Conservation (phyloP, 345 rosid species). For the Rhodamnia argentea region DNA sequence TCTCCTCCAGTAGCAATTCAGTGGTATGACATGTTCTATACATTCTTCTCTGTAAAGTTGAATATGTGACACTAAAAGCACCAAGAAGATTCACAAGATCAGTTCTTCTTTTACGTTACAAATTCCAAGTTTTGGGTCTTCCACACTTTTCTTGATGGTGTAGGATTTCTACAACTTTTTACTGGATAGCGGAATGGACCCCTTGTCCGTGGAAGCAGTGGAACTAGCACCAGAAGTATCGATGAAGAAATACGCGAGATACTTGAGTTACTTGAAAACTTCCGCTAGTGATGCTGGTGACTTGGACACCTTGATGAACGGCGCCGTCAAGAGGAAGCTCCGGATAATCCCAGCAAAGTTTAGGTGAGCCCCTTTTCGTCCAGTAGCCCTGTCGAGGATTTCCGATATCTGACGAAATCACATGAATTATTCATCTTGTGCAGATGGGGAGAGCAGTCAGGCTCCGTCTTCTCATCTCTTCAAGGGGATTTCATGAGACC, state of each 20-base stretch:
- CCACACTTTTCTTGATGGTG: constrained; percentile 15
- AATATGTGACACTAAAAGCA: not conserved
- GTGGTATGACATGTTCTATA: constrained; percentile 36
- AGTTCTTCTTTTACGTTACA: not conserved
- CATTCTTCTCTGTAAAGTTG: not conserved
- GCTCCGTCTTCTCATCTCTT: constrained; percentile 33
- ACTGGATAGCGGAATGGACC: constrained; percentile 44
- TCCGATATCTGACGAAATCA: not conserved
- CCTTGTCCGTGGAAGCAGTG: constrained; percentile 20
- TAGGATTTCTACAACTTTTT: constrained; percentile 87
- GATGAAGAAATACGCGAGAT: constrained; percentile 40
- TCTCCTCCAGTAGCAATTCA: constrained; percentile 26
- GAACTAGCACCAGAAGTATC: constrained; percentile 8
- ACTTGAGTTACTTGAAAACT: constrained; percentile 28
- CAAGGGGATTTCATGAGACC: constrained; percentile 78
- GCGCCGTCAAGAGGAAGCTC: constrained; percentile 55
- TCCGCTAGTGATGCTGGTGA: constrained; percentile 21
- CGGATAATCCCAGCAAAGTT: constrained; percentile 64
- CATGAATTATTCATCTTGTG: not conserved
- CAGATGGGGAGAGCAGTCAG: constrained; percentile 84
- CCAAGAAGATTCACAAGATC: not conserved
- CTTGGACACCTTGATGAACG: constrained; percentile 55
- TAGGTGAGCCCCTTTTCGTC: constrained; percentile 15
- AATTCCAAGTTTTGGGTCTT: not conserved
- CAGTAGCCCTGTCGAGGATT: not conserved